Base-by-base conservation (phyloP, 257 asterid genomes). In the Orobanche coerulescens region DNA sequence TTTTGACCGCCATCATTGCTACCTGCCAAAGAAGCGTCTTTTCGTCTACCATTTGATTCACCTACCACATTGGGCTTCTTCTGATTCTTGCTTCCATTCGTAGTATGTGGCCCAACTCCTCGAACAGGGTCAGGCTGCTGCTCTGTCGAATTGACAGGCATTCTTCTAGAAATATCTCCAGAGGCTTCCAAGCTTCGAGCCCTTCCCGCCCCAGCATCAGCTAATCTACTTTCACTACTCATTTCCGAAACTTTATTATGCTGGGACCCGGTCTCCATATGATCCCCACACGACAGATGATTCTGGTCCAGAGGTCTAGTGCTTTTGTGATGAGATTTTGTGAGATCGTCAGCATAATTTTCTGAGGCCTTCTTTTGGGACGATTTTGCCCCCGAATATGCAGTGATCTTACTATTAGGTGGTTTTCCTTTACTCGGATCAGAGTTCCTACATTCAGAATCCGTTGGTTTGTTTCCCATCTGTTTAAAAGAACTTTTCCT, bases 301-400 rank as follows among this genome's bases (percentile, higher is more conserved):
- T 74, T 85, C 64, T 70, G 68, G 40, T 76, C 76, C 61, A 60
- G 74, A 66, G 68, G 73, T 66, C 78, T 85, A 44, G 66, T 71
- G 72, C 65, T 78, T 72, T 78, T 84, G 31, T 69, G 76, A 47
- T 76, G 80, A 73, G 80, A 51, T 73, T 79, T 82, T 50, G 84
- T 52, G 65, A 50, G 66, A 67, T 81, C 97, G 44, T 77, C 85
- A 47, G 69, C 75, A 74, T 61, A 19, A 58, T 61, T 42, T 50
- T 84, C 90, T 47, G 71, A 78, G 40, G 67, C 59, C 75, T 81
- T 84, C 81, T 72, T 80, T 74, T 80, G 75, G 65, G 94, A 68
- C 47, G 69, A 39, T 75, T 76, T 81, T 58, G 8, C 54, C 30
- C 82, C 80, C 15, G 66, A 31, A 71, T 83, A 89, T 11, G 76